phyloP scores from a whole-genome alignment of 2,329 filamentous ascomycete genomes.

The Arthrobotrys entomopaga region DNA sequence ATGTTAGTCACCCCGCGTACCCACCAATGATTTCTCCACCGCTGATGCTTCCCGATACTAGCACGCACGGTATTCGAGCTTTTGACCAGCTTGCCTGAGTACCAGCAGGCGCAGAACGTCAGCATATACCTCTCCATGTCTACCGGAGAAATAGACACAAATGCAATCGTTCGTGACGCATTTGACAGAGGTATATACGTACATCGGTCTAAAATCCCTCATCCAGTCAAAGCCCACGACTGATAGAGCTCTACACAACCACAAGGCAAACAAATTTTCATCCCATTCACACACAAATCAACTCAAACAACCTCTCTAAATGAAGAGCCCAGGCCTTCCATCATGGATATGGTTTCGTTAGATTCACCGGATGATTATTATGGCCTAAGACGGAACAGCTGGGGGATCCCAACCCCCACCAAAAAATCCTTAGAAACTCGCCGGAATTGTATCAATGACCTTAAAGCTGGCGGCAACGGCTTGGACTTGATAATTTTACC shows the following conservation, averaged over 20 bases:
- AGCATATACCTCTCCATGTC: constrained; percentile 96
- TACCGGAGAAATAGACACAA: constrained; percentile 83
- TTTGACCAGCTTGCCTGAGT: constrained; percentile 63
- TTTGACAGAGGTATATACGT: constrained; percentile 63
- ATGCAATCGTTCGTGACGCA: constrained; percentile 82
- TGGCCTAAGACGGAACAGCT: constrained; percentile 78
- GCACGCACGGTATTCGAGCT: constrained; percentile 24
- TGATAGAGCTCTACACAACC: background rate
- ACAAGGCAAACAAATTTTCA: constrained; percentile 83
- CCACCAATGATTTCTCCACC: background rate
- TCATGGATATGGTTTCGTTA: constrained; percentile 96
- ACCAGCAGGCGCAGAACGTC: constrained; percentile 77
- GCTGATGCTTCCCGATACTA: background rate
- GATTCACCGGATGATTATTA: constrained; percentile 79
- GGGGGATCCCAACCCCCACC: constrained; percentile 92
- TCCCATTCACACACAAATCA: constrained; percentile 81
- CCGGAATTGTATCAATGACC: constrained; percentile 66
- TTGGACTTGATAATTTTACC: constrained; percentile 91
- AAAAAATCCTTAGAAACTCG: constrained; percentile 72
- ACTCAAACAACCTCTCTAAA: background rate
- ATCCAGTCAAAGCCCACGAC: background rate
- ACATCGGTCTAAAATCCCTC: background rate
- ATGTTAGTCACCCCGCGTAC: constrained; percentile 23
- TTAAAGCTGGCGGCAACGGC: constrained; percentile 61
- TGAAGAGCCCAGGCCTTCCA: constrained; percentile 39